Base-by-base conservation (phyloP, 148 eudicot species). In the Vaccinium myrtillus region DNA sequence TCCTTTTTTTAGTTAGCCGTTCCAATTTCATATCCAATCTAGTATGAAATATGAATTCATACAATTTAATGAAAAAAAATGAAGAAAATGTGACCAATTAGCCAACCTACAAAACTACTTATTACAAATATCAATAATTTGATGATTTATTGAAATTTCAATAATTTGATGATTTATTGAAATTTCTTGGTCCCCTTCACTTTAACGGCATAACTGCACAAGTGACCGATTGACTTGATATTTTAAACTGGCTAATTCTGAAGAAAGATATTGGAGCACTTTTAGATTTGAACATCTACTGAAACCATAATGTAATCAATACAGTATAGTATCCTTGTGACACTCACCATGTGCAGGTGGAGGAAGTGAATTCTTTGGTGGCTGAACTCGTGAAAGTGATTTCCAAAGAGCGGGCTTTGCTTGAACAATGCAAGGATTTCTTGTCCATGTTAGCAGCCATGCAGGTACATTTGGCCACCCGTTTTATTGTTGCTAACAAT, bases 371-470 rank as follows among this genome's bases (percentile, higher is more conserved):
- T 86, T 89, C 87, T 16, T 85, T 92, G 79, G 91, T 88, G 84
- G 84, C 87, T 18, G 99, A 97, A 87, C 95, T 97, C 4, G 89
- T 89, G 75, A 91, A 88, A 75, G 88, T 93, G 80, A 85, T 88
- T 77, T 85, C 90, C 15, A 97, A 93, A 86, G 99, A 97, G 86
- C 87, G 87, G 77, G 90, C 85, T 82, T 87, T 87, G 74, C 92
- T 97, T 27, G 91, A 91, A 81, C 90, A 89, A 61, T 93, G 98
- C 93, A 92, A 88, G 87, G 91, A 90, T 82, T 88, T 90, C 67
- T 89, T 97, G 86, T 92, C 98, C 78, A 71, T 86, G 78, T 83
- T 93, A 85, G 89, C 93, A 3, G 89, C 98, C 86, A 78, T 90
- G 86, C 94, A 95, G 98, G 99, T 94, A 88, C 25, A 27, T 48